A percentile compares a stretch with the other conserved stretches of the same genome.
Conservation (phyloP, 495 filamentous ascomycete species). For the Apiosordaria backusii region DNA sequence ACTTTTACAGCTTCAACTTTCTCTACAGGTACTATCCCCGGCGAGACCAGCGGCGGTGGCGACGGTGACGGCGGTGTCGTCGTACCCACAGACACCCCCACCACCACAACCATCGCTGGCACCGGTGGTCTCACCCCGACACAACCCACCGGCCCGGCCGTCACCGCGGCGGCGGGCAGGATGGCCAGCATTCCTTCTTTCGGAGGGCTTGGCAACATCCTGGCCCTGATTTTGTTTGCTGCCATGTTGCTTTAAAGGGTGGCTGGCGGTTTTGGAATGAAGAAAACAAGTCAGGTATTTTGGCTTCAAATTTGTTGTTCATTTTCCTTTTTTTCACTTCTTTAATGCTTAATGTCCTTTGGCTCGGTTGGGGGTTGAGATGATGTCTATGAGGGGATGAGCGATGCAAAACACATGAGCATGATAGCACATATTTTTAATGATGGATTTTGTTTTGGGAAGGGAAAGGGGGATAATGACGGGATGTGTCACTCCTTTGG, state of each 20-base stretch:
- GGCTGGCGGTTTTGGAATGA: not conserved
- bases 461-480: not conserved
- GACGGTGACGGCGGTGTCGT: not conserved
- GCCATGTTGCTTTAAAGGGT: constrained; percentile 6
- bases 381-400: not conserved
- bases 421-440: constrained; percentile 1
- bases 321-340: not conserved
- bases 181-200: not conserved
- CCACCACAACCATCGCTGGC: not conserved
- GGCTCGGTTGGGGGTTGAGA: not conserved
- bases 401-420: not conserved
- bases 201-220: not conserved
- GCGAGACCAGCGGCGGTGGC: not conserved
- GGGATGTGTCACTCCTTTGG: constrained; percentile 8
- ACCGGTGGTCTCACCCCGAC: not conserved
- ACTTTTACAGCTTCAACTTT: not conserved
- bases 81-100: not conserved
- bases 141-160: constrained; percentile 1
- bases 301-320: not conserved
- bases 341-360: constrained; percentile 3
- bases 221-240: not conserved
- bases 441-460: not conserved
- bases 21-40: not conserved
- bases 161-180: constrained; percentile 11
- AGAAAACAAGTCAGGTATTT: not conserved